Conservation (phyloP, 148 eudicot genomes). For the Rhododendron williamsianum region DNA sequence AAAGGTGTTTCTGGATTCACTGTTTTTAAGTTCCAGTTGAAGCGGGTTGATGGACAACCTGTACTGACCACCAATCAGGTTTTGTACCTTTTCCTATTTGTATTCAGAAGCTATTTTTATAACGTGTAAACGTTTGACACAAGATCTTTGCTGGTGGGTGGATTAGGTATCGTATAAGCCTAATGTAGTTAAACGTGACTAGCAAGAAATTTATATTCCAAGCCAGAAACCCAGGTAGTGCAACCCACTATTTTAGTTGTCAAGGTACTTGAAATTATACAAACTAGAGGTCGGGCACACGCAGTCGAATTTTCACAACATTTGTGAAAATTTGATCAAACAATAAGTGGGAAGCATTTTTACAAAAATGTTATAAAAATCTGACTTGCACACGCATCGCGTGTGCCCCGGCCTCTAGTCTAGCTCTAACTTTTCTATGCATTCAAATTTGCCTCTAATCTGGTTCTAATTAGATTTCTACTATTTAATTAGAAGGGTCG, state of each 20-base stretch:
- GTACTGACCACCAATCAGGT: slow-evolving; percentile 70
- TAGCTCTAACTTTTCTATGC: too few relatives aligned
- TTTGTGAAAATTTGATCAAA: too few relatives aligned
- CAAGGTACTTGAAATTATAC: background rate
- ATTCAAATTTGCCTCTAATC: too few relatives aligned
- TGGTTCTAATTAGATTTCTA: too few relatives aligned
- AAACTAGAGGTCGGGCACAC: too few relatives aligned
- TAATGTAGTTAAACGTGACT: background rate
- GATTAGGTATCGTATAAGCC: background rate
- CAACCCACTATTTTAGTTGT: background rate
- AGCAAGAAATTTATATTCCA: background rate
- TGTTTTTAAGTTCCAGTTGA: slow-evolving; percentile 69
- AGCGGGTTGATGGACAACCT: slow-evolving; percentile 78
- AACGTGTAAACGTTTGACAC: background rate
- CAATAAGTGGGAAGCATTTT: too few relatives aligned
- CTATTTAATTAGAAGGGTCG: too few relatives aligned
- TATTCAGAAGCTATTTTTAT: background rate
- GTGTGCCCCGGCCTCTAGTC: too few relatives aligned
- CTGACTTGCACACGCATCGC: too few relatives aligned
- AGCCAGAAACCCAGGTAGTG: background rate
- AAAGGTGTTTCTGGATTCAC: slow-evolving; percentile 81
- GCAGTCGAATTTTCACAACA: too few relatives aligned
- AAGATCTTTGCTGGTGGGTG: background rate
- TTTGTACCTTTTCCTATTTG: background rate
- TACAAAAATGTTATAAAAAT: too few relatives aligned